Base-by-base conservation (phyloP, 2,329 filamentous ascomycete genomes). In the Huntiella decipiens region DNA sequence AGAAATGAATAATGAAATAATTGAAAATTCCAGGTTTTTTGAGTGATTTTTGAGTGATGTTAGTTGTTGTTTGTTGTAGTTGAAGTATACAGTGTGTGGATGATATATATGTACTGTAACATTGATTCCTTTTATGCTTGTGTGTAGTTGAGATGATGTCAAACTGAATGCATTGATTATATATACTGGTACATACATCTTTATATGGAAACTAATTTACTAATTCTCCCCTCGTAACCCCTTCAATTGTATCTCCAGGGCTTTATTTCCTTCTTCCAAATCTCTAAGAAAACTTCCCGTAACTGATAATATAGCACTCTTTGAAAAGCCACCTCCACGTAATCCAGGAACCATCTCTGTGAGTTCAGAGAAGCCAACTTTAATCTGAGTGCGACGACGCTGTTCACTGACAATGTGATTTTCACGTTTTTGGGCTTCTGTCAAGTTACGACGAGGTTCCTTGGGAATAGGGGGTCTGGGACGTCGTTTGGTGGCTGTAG, bases 351-450 rank as follows among this genome's bases (percentile, higher is more conserved):
- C 82, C 16, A 92, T 66, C 22, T 75, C 68, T 52, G 74, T 74
- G n/a, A 93, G 63, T 48, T 88, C 81, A 38, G 86, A 80, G 54
- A 88, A 93, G 0, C 83, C 83, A 52, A 82, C 73, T 56, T 85
- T 81, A 55, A 88, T 88, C 40, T 86, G 66, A 19, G 83, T 84
- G 41, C 85, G 71, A 32, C 86, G 73, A 60, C 91, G 92, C 62
- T 93, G 83, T 57, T 92, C 85, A 44, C 84, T 91, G 44, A 78
- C 70, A 52, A 93, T 91, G 56, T 92, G 84, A 53, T 94, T 93
- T 55, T 78, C 79, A 39, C 83, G 70, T 61, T 88, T 91, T 60
- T 91, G 81, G 50, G 81, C 77, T 53, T 88, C 82, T 0, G 77
- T 74, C 3, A 91, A 75, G 54, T 93, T 93, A 56, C 78, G 79